A percentile compares a stretch with the other conserved stretches of the same genome.
Evolutionary conservation across 2,329 filamentous ascomycete genomes (phyloP).

Genomic region (Hypoxylon sp.): DNA sequence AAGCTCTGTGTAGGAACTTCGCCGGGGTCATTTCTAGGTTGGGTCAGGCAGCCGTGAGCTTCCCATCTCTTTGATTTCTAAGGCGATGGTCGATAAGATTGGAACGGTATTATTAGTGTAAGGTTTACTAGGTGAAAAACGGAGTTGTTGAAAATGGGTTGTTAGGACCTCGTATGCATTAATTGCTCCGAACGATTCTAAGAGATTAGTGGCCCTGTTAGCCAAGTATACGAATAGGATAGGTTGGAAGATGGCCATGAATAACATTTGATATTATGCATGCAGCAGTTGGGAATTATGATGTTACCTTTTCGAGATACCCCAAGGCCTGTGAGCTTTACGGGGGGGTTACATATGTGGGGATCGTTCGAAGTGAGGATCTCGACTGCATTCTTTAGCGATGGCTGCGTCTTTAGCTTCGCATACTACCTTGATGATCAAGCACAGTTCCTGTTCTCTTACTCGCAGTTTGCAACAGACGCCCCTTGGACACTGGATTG

Average conservation of each 20-base stretch:
- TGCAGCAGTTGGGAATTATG: neutral
- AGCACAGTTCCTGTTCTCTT: neutral
- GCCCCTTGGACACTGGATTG: constrained; percentile 7
- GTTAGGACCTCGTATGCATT: neutral
- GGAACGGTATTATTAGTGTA: neutral
- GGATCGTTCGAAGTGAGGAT: neutral
- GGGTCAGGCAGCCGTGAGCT: neutral
- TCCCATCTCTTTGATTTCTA: neutral
- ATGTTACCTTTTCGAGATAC: constrained; percentile 2
- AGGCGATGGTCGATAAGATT: neutral
- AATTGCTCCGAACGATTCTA: neutral
- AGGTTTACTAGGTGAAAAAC: neutral
- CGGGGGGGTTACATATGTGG: neutral
- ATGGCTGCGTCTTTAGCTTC: neutral
- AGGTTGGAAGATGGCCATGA: neutral
- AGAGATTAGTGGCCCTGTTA: neutral
- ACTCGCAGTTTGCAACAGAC: neutral
- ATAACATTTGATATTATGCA: neutral
- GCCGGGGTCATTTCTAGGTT: neutral
- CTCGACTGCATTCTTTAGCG: constrained; percentile 9
- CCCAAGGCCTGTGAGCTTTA: neutral
- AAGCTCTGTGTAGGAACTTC: neutral
- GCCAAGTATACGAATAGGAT: neutral
- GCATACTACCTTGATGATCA: constrained; percentile 5
- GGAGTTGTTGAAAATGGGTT: neutral